These are phyloP conservation scores for Mycena galopus DNA, from an alignment of 768 basidiomycete genomes.

Conservation along the genomic window DNA sequence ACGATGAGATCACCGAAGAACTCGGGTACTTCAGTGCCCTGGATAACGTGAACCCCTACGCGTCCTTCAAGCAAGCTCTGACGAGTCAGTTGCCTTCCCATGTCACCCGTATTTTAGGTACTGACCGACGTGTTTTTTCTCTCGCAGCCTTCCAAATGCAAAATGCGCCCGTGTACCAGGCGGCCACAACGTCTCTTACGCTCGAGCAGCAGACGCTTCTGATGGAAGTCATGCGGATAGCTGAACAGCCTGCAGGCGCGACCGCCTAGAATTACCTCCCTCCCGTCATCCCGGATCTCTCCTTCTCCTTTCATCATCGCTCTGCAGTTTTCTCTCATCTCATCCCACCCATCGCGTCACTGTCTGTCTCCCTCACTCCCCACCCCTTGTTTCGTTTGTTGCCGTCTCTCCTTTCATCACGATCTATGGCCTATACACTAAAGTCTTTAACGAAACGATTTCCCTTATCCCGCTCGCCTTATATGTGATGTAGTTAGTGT, in stretches of 20 bases:
- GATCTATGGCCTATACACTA: constrained; percentile 31
- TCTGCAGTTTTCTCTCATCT: constrained; percentile 13
- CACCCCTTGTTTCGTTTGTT: too few relatives aligned
- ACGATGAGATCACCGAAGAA: constrained; percentile 80
- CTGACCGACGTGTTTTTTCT: constrained; percentile 18
- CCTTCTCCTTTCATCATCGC: constrained; percentile 15
- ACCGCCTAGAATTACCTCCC: constrained; percentile 25
- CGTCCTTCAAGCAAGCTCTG: constrained; percentile 82
- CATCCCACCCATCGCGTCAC: not conserved
- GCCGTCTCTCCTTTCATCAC: constrained; percentile 17
- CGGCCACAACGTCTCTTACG: constrained; percentile 76
- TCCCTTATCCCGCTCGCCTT: not conserved
- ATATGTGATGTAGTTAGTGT: constrained; percentile 22
- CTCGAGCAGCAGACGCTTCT: constrained; percentile 84
- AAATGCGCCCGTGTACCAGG: constrained; percentile 76
- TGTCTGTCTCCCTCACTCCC: not conserved
- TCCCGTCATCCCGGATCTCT: not conserved
- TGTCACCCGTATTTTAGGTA: not conserved
- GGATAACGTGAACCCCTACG: constrained; percentile 83
- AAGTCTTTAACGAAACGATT: constrained; percentile 17
- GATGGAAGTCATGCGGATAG: constrained; percentile 88
- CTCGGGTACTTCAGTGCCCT: constrained; percentile 88
- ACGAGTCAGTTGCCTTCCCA: constrained; percentile 66
- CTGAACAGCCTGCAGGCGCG: constrained; percentile 56
- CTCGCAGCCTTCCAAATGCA: constrained; percentile 79